Base-by-base conservation (phyloP, 2,329 filamentous ascomycete species). In the Verticillium alfalfae region DNA sequence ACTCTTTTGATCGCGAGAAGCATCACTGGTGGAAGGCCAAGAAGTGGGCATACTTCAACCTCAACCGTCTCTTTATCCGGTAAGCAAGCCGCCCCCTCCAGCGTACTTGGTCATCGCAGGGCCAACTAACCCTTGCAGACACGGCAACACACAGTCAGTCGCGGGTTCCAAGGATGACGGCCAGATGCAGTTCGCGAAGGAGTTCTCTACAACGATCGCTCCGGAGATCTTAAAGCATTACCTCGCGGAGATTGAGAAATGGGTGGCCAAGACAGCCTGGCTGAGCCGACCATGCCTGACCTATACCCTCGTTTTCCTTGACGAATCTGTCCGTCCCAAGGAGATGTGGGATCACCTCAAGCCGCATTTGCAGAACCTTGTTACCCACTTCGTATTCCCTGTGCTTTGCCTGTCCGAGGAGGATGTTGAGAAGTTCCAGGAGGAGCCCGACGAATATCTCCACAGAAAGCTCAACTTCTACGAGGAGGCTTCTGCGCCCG, bases 1-100 rank as follows among this genome's bases (percentile, higher is more conserved):
- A 88, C 63, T 79, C 89, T 59, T 88, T 92, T 62, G 94, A 98
- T 72, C 87, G 95, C 62, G 95, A 98, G 76, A 86, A 89, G 70
- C 93, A 97, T 73, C 93, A 97, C 75, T 99, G 95, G 94, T 99
- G 94, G 94, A 99, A 98, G 81, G 91, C 93, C 66, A 98, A 98
- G 88, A 99, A 99, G 78, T 98, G 95, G 95, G 91, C 94, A 15
- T 99, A 97, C 76, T 96, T 95, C 71, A 98, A 98, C 76, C 79
- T 99, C 69, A 99, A 99, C 79, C 87, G 95, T 65, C 85, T 99
- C 18, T 99, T 95, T 72, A 93, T 98, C 68, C 86, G 92, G 91
- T 94, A 79, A 64, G 83, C n/a, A 36, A 34, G 2, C 4, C 55
- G 12, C 18, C 37, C 12, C 36, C 26, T 6, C n/a, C 16, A 37